A percentile compares a stretch with the other conserved stretches of the same genome.
These are phyloP conservation scores for Citrus cavaleriei DNA, from an alignment of 345 rosid species.

Conservation along the genomic window DNA sequence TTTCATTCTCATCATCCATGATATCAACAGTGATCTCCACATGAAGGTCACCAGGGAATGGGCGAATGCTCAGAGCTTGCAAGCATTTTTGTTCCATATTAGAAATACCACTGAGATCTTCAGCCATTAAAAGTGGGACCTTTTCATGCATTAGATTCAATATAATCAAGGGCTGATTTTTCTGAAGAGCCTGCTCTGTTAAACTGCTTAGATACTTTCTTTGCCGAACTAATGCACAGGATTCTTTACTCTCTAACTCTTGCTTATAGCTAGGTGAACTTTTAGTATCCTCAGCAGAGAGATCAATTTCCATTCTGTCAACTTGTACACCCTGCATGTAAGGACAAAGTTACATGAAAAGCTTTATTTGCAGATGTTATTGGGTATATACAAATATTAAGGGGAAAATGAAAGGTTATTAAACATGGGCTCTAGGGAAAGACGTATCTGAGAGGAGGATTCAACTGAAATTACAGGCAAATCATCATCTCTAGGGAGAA, in stretches of 20 bases:
- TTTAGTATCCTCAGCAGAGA: conserved; percentile 30
- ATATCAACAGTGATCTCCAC: conserved; percentile 38
- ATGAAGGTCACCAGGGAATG: conserved; percentile 38
- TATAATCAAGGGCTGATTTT: conserved; percentile 69
- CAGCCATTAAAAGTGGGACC: conserved; percentile 33
- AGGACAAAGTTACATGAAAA: conserved; percentile 9
- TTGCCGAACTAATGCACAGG: conserved; percentile 45
- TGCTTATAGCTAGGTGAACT: conserved; percentile 33
- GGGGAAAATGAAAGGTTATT: background rate
- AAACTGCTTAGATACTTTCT: conserved; percentile 60
- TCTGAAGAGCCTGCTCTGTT: conserved; percentile 71
- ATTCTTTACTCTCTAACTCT: conserved; percentile 53
- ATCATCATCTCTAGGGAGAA: background rate
- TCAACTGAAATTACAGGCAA: background rate
- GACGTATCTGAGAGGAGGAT: background rate
- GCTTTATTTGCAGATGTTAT: background rate
- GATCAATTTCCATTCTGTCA: conserved; percentile 64
- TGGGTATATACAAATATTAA: background rate
- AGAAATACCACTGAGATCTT: conserved; percentile 45
- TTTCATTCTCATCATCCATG: conserved; percentile 40
- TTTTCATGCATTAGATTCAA: conserved; percentile 72
- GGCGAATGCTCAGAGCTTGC: conserved; percentile 57
- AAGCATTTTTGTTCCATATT: conserved; percentile 72
- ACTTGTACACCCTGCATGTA: conserved; percentile 66
- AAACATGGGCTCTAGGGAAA: background rate